Percentiles rank a stretch among this genome's conserved stretches.
Evolutionary conservation across 441 rosid species (phyloP).

Genomic region (Adansonia gregorii): DNA sequence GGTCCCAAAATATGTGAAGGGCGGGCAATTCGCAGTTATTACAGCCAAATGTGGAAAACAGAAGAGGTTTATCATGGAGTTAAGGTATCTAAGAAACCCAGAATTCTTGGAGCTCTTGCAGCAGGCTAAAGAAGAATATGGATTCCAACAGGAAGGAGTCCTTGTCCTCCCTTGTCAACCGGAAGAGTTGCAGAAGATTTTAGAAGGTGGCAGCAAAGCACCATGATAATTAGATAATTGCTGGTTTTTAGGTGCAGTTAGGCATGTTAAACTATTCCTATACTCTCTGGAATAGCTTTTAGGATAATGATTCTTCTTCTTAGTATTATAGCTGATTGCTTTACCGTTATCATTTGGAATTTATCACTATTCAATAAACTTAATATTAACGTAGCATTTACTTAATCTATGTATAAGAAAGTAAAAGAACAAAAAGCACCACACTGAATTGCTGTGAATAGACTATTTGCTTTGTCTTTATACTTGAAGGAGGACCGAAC

Average conservation of each 20-base stretch:
- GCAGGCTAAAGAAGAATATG: slow-evolving; percentile 62
- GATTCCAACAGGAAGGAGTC: slow-evolving; percentile 57
- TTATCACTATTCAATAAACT: neutral
- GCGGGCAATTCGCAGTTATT: slow-evolving; percentile 50
- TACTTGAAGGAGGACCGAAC: neutral
- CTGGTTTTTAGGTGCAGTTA: neutral
- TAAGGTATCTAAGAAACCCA: slow-evolving; percentile 47
- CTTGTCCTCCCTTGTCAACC: slow-evolving; percentile 67
- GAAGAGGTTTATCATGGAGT: slow-evolving; percentile 58
- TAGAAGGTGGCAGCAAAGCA: neutral
- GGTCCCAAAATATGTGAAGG: slow-evolving; percentile 43
- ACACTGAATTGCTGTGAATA: neutral
- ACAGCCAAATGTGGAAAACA: slow-evolving; percentile 41
- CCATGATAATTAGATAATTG: neutral
- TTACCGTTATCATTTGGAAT: neutral
- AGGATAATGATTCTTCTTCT: neutral
- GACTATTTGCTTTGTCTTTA: neutral
- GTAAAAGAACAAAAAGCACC: neutral
- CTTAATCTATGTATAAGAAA: neutral
- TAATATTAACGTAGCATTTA: neutral
- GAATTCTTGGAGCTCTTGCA: slow-evolving; percentile 52
- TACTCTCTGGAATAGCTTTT: neutral
- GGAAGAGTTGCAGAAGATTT: slow-evolving; percentile 48
- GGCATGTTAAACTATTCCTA: neutral
- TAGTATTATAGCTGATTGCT: neutral